Evolutionary conservation across 1,139 yeast genomes (phyloP), one percentile per base, ranked within the genome.

Genomic region (Saccharomyces uvarum): DNA sequence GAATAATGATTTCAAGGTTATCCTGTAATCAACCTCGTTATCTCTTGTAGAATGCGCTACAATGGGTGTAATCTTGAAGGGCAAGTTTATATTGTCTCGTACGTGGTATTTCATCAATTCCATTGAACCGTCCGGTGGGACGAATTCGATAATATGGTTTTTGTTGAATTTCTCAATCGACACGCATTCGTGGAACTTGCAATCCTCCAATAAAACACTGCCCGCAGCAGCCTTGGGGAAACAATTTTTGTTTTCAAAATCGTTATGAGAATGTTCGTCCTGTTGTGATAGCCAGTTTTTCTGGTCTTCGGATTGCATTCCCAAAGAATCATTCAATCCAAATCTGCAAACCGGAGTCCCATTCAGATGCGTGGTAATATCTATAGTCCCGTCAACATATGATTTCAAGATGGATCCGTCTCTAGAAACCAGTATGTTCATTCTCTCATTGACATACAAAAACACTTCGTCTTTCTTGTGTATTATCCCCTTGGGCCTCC

Each of bases 101-200:
- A 80, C 78, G 54, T 79, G 79, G 76, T 91, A 91, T 49, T 83
- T 75, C 95, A 93, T 86, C 56, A 93, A 78, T 68, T 90, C 96
- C 69, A 89, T 89, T 55, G 84, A 86, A 0, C 98, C 98, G 72
- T 91, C 98, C 0, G 98, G 96, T 4, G 96, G 96, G 11, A 85
- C 77, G 63, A 89, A 89, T 51, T 82, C 81, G 56, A 89, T 86
- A 52, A 82, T 76, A 51, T 87, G 76, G 47, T 84, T 85, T 6
- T 78, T 68, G 61, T 86, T 90, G 68, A 86, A 88, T 64, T 80
- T 78, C 48, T 83, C 80, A 52, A 88, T 73, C 54, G 86, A 79
- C 38, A 88, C 96, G 70, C 96, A 86, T 63, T 88, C 95, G 70
- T 93, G 98, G 71, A 91, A 88, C 61, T 87, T 89, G 63, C 89